Evolutionary conservation across 805 yeast genomes (phyloP).

Genomic region (Metschnikowia noctiluminum): DNA sequence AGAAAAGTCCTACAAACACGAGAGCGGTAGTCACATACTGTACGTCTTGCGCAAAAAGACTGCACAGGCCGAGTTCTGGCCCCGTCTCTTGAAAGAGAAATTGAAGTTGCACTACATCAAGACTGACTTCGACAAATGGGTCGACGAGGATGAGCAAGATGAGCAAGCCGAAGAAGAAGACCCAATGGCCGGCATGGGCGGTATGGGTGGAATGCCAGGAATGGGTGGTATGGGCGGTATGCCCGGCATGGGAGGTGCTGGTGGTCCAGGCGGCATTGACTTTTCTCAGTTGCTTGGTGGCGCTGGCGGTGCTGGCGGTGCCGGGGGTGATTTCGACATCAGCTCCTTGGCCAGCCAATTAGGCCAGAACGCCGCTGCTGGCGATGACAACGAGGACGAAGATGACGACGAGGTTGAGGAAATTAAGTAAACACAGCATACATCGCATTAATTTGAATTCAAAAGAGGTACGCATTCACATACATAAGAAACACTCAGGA

Average conservation of each 20-base stretch:
- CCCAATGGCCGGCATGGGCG: conserved; percentile 25
- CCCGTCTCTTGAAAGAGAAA: conserved; percentile 87
- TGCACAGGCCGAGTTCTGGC: conserved; percentile 81
- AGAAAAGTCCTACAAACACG: conserved; percentile 54
- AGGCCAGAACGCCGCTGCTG: conserved; percentile 31
- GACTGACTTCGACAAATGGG: conserved; percentile 98
- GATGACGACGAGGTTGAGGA: conserved; percentile 20
- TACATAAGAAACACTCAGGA: too few relatives aligned
- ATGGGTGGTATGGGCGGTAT: conserved; percentile 29
- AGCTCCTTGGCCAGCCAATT: conserved; percentile 42
- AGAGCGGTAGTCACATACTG: conserved; percentile 55
- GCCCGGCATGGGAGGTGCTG: conserved; percentile 21
- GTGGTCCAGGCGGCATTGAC: conserved; percentile 12
- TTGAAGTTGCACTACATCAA: conserved; percentile 73
- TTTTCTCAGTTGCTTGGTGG: conserved; percentile 27
- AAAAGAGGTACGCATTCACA: too few relatives aligned
- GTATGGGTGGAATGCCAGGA: conserved; percentile 29
- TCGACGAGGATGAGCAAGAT: conserved; percentile 96
- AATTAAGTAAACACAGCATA: conserved; percentile 1
- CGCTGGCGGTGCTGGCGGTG: conserved; percentile 31
- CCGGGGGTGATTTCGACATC: conserved; percentile 35
- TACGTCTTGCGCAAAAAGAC: conserved; percentile 70
- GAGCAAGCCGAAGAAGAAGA: conserved; percentile 51
- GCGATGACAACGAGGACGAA: conserved; percentile 17
- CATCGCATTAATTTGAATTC: too few relatives aligned